phyloP scores from a whole-genome alignment of 176 grass and related monocot species.

The Typha latifolia region DNA sequence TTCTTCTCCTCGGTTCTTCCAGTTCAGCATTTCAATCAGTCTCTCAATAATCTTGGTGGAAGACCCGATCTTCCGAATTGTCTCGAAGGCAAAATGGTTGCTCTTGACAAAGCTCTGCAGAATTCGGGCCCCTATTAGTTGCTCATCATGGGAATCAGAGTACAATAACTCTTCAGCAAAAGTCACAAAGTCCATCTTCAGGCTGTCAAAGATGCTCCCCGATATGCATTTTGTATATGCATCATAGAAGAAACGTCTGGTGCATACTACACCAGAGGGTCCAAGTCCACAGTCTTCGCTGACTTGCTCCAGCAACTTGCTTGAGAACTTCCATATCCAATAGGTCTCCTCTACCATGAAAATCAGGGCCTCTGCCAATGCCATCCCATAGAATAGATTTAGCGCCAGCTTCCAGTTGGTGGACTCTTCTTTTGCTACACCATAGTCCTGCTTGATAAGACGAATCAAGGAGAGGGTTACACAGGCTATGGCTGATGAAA shows the following conservation, averaged over 20 bases:
- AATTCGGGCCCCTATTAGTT: slow-evolving; percentile 27
- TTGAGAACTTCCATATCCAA: slow-evolving; percentile 18
- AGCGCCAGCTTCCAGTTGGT: slow-evolving; percentile 2
- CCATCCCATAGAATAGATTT: slow-evolving; percentile 19
- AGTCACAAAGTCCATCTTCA: slow-evolving; percentile 23
- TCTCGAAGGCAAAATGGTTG: slow-evolving; percentile 2
- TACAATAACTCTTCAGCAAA: slow-evolving; percentile 12
- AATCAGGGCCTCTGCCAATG: slow-evolving; percentile 17
- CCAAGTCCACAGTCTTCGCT: slow-evolving; percentile 14
- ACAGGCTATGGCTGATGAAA: slow-evolving; percentile 36
- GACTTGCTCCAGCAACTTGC: slow-evolving; percentile 11
- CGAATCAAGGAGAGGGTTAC: slow-evolving; percentile 37
- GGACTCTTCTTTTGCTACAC: neutral
- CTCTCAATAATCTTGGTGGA: slow-evolving; percentile 22
- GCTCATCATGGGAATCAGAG: slow-evolving; percentile 20
- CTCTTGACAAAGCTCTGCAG: slow-evolving; percentile 14
- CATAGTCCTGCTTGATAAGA: slow-evolving; percentile 30
- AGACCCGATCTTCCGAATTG: slow-evolving; percentile 25
- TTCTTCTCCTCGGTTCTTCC: slow-evolving; percentile 22
- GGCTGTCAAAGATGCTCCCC: slow-evolving; percentile 23
- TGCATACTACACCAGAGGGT: neutral
- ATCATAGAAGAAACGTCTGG: slow-evolving; percentile 28
- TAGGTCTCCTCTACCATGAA: slow-evolving; percentile 28
- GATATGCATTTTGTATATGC: slow-evolving; percentile 13
- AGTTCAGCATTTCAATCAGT: slow-evolving; percentile 38